Base-by-base conservation (phyloP, 2,329 filamentous ascomycete genomes). In the Penicillium sp. region DNA sequence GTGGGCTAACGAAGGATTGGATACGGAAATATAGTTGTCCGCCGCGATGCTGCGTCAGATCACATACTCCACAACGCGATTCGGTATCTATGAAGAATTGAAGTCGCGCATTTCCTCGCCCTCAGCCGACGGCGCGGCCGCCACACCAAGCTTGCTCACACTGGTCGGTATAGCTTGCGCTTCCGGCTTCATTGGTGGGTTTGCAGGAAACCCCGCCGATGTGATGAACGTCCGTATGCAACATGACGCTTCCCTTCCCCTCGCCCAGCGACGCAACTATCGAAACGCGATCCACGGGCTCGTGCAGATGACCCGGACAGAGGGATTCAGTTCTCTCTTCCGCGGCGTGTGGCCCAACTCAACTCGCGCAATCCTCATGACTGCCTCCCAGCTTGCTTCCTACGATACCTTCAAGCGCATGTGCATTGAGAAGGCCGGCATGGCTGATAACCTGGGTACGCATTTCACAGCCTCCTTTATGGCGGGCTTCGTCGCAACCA, bases 141-240 rank as follows among this genome's bases (percentile, higher is more conserved):
- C 73, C 27, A 69, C 77, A 48, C 88, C 91, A 2, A 85, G 88
- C 2, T 86, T 96, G 65, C 79, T 85, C 10, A 80, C 84, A n/a
- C 86, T 99, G 9, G 82, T 96, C 60, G 89, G 83, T 61, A 89
- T 97, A 74, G 90, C 93, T 49, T 88, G 86, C 23, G 77, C 85
- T 27, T 93, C 94, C 7, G 94, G 94, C 47, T 90, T 97, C 70
- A 75, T 95, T 2, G 94, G 94, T 58, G 94, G 94, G 46, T 77
- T 97, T 43, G 89, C 88, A 6, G 94, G 94, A 61, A 99, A 97
- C 76, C 91, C 92, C 2, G 93, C 92, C 61, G 94, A 99, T 72
- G 91, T 99, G 32, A 81, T 97, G 67, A 99, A 99, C 75, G 94
- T 99, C 46, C 90, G 94, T 62, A 99, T 99, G 94, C 94, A 99